phyloP scores from a whole-genome alignment of 305 asterid genomes.

The Plantago coronopus region DNA sequence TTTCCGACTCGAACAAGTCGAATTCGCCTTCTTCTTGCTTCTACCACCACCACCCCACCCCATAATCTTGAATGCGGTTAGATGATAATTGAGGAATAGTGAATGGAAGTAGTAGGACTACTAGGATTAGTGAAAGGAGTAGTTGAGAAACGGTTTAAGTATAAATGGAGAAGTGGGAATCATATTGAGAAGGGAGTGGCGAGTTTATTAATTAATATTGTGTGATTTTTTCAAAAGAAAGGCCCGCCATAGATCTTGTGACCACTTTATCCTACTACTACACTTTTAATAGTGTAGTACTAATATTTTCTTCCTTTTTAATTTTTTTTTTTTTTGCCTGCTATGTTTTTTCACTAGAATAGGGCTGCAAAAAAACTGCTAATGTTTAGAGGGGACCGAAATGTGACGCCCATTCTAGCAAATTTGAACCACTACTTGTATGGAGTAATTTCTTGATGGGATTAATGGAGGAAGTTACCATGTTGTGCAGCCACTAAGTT shows the following conservation, averaged over 20 bases:
- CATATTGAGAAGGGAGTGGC: constrained; percentile 15
- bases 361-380: too few species aligned
- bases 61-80: constrained; percentile 2
- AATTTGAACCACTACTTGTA: too few species aligned
- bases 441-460: too few species aligned
- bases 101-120: background rate
- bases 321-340: too few species aligned
- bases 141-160: constrained; percentile 35
- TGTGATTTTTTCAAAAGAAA: constrained; percentile 58
- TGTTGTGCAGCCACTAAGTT: too few species aligned
- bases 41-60: too few species aligned
- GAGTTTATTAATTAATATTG: too few species aligned
- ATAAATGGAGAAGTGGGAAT: constrained; percentile 42
- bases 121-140: constrained; percentile 5
- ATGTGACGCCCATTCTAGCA: background rate
- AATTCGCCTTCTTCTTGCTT: constrained; percentile 30
- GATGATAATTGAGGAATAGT: constrained; percentile 22
- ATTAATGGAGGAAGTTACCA: too few species aligned
- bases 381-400: background rate
- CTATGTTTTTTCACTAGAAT: too few species aligned
- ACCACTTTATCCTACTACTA: constrained; percentile 39
- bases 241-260: constrained; percentile 71
- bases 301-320: too few species aligned
- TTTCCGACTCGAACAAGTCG: constrained; percentile 25
- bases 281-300: background rate